Evolutionary conservation across 352 stramenopile genomes (phyloP).

Genomic region (Sclerospora graminicola): DNA sequence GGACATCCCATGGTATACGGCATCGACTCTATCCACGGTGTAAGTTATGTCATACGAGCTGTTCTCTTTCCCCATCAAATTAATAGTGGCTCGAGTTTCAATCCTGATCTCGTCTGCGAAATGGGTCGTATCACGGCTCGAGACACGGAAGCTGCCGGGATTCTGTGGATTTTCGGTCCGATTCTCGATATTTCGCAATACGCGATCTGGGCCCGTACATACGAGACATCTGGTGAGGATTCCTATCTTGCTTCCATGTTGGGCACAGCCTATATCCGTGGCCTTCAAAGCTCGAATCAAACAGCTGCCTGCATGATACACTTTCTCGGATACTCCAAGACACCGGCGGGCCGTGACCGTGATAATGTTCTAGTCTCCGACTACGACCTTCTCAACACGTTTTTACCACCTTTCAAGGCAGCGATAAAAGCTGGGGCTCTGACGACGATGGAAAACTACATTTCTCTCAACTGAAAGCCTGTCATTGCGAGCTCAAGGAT

Average conservation of each 20-base stretch:
- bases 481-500: too few species aligned
- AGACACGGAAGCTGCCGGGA: too few species aligned
- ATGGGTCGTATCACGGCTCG: constrained; percentile 56
- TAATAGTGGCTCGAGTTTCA: constrained; percentile 78
- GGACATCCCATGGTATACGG: too few species aligned
- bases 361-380: constrained; percentile 5
- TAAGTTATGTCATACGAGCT: constrained; percentile 63
- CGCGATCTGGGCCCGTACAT: constrained; percentile 73
- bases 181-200: too few species aligned
- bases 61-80: constrained; percentile 81
- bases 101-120: constrained; percentile 38
- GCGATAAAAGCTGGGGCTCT: too few species aligned
- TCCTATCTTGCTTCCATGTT: constrained; percentile 57
- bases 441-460: constrained; percentile 88
- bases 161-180: too few species aligned
- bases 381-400: too few species aligned
- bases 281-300: too few species aligned
- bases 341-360: constrained; percentile 2
- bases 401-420: too few species aligned
- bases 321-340: too few species aligned
- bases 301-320: too few species aligned
- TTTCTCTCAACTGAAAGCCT: constrained; percentile 84
- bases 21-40: constrained; percentile 84
- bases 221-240: constrained; percentile 89
- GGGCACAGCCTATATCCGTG: constrained; percentile 38